phyloP scores from a whole-genome alignment of 495 filamentous ascomycete species.

The Amniculicola lignicola region DNA sequence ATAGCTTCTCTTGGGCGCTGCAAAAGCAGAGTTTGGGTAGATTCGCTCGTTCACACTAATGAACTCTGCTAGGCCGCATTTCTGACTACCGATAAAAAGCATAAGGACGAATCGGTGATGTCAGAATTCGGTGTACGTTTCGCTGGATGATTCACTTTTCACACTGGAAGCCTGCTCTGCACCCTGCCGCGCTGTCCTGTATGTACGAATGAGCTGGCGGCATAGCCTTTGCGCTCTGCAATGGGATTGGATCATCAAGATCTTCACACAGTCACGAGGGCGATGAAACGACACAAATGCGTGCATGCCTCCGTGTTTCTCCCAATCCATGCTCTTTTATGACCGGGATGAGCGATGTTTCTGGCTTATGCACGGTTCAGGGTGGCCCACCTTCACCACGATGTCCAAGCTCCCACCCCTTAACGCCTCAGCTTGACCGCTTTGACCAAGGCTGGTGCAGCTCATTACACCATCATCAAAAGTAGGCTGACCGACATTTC shows the following conservation, averaged over 20 bases:
- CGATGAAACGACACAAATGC: slow-evolving; percentile 31
- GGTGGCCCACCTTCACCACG: slow-evolving; percentile 24
- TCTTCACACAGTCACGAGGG: slow-evolving; percentile 35
- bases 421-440: slow-evolving; percentile 37
- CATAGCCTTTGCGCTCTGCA: not conserved
- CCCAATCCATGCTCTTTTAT: slow-evolving; percentile 22
- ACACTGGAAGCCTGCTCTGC: slow-evolving; percentile 4
- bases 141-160: slow-evolving; percentile 6
- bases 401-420: slow-evolving; percentile 27
- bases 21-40: too few species aligned
- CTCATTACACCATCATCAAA: slow-evolving; percentile 35
- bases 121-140: slow-evolving; percentile 17
- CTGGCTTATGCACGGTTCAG: slow-evolving; percentile 34
- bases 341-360: slow-evolving; percentile 36
- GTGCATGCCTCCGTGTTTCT: slow-evolving; percentile 34
- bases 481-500: slow-evolving; percentile 36
- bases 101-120: slow-evolving; percentile 7
- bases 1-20: too few species aligned
- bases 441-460: slow-evolving; percentile 30
- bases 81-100: slow-evolving; percentile 16
- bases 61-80: not conserved
- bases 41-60: slow-evolving; percentile 19
- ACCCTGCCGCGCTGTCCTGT: not conserved
- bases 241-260: slow-evolving; percentile 29
- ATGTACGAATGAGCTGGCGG: slow-evolving; percentile 8